Conservation (phyloP, 75 land plant species). For the Chamaecyparis obtusa region DNA sequence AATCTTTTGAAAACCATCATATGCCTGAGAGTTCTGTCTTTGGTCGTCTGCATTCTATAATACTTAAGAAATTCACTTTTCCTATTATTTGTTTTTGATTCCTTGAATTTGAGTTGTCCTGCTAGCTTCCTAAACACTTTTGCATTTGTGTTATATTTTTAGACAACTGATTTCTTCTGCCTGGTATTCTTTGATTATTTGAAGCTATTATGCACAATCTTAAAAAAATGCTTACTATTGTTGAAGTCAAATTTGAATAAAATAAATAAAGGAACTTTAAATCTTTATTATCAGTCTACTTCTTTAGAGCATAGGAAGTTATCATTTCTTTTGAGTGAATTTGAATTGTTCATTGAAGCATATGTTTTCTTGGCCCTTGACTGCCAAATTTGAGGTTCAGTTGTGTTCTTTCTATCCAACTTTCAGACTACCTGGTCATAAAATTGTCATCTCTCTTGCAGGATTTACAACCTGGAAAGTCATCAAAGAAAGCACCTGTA, state of each 20-base stretch:
- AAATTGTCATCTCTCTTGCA: conserved; percentile 14
- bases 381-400: neutral
- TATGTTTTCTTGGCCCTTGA: neutral
- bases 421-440: neutral
- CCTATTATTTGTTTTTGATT: neutral
- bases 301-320: neutral
- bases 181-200: neutral
- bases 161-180: neutral
- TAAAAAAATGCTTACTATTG: neutral
- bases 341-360: neutral
- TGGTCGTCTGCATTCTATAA: neutral
- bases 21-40: neutral
- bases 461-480: conserved; percentile 41
- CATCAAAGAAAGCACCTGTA: conserved; percentile 44
- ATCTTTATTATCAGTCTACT: neutral
- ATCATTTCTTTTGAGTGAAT: neutral
- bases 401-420: neutral
- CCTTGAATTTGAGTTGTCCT: neutral
- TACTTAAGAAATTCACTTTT: neutral
- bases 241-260: neutral
- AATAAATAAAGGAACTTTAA: neutral
- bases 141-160: neutral
- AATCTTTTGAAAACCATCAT: neutral
- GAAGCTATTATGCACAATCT: neutral
- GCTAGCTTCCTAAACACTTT: neutral